Evolutionary conservation across 768 basidiomycete species (phyloP).

Genomic region (Rhizopogon vesiculosus): DNA sequence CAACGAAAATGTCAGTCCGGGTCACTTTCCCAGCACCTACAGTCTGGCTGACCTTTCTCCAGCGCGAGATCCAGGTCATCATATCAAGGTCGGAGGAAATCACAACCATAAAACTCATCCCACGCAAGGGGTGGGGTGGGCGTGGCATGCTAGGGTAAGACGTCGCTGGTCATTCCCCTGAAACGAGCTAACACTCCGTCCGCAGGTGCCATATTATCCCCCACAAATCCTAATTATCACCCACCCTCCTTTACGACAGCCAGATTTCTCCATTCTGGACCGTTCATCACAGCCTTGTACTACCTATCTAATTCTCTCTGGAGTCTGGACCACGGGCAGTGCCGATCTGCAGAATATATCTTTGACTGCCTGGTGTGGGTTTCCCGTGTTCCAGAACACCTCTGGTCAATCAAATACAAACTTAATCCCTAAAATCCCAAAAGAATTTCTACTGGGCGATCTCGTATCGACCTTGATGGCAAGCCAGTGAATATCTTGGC

Average conservation of each 20-base stretch:
- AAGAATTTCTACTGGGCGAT: not conserved
- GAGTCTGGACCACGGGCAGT: too few species aligned
- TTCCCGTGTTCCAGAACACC: not conserved
- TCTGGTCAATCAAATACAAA: not conserved
- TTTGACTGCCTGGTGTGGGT: not conserved
- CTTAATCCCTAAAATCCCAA: too few species aligned
- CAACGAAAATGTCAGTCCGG: constrained; percentile 67
- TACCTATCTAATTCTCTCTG: not conserved
- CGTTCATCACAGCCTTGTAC: not conserved
- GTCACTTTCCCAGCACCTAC: not conserved
- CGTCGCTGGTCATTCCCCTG: not conserved
- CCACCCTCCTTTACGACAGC: not conserved
- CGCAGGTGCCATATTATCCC: constrained; percentile 61
- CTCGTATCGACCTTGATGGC: too few species aligned
- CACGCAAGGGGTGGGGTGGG: constrained; percentile 81
- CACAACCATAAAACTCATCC: constrained; percentile 54
- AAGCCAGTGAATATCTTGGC: too few species aligned
- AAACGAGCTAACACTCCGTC: constrained; percentile 3
- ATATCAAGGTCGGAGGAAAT: constrained; percentile 47
- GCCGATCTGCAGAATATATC: too few species aligned
- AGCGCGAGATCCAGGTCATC: constrained; percentile 58
- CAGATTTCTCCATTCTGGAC: not conserved
- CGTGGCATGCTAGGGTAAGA: constrained; percentile 78
- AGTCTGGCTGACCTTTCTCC: constrained; percentile 5
- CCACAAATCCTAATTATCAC: constrained; percentile 15